Percentiles rank a stretch among this genome's conserved stretches.
These are phyloP conservation scores for Komagataella ulmi DNA, from an alignment of 805 yeast species.

Conservation along the genomic window DNA sequence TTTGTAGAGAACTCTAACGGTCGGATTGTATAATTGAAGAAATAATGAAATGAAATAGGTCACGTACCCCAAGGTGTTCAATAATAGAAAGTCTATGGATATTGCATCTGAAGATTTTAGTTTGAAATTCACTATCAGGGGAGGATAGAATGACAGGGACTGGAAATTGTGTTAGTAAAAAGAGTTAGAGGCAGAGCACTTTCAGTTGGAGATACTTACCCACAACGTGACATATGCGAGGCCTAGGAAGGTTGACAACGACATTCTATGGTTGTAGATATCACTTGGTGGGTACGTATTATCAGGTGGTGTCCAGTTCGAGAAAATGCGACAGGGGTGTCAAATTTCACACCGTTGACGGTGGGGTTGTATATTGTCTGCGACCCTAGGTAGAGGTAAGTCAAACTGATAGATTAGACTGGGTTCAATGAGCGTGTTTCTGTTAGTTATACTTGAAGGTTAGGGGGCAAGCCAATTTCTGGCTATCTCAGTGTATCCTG, in stretches of 20 bases:
- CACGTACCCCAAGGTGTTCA: constrained; percentile 34
- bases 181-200: neutral
- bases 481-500: too few species aligned
- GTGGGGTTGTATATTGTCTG: too few species aligned
- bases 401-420: too few species aligned
- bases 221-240: constrained; percentile 2
- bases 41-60: constrained; percentile 27
- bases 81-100: constrained; percentile 30
- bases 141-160: constrained; percentile 39
- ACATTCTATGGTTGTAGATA: neutral
- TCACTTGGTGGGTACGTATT: neutral
- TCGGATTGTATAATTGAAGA: constrained; percentile 24
- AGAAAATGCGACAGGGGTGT: neutral
- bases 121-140: constrained; percentile 24
- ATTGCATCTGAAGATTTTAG: constrained; percentile 31
- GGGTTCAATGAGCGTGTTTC: too few species aligned
- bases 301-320: neutral
- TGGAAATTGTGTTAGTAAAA: neutral
- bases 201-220: constrained; percentile 1
- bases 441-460: too few species aligned
- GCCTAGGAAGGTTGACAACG: constrained; percentile 1
- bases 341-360: too few species aligned
- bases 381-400: too few species aligned
- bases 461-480: too few species aligned
- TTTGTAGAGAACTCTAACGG: constrained; percentile 17